Evolutionary conservation across 2,329 filamentous ascomycete genomes (phyloP), one percentile per base, ranked within the genome.

Genomic region (Harringtonia lauricola): DNA sequence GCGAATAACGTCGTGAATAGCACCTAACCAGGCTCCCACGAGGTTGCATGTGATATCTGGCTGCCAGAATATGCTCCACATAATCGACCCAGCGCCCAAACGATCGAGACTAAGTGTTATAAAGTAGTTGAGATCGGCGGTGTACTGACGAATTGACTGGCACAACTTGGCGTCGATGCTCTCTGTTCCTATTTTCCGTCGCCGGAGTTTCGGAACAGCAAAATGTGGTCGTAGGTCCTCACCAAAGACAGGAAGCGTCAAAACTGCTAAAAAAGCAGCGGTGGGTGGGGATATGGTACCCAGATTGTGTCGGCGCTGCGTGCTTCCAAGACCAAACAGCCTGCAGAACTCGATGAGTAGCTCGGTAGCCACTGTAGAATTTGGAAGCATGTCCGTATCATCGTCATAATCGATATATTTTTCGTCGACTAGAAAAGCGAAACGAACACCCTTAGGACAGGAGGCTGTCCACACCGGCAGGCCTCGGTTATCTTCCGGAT

Each of bases 51-150:
- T 47, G 14, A 59, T 48, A 18, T 52, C 51, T 8, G 56, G 56
- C 38, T 56, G 54, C 56, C 56, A 59, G 28, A 59, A 59, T 24
- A 58, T 50, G 38, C 55, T 55, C 56, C 56, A 59, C n/a, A 58
- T 36, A 8, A 57, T 50, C 22, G 56, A 49, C 2, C 54, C 54
- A n/a, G 57, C 39, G 22, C 49, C 45, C 19, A 46, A 44, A 14
- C 51, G 54, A 15, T 55, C 51, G 52, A 56, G 53, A 44, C 56
- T 58, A 30, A 59, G 49, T 14, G 56, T 58, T 55, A 59, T 57
- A 46, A 57, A 53, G 42, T 58, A 58, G 26, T 42, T 51, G 19
- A 51, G 45, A 22, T 51, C 42, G 19, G 22, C 19, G 2, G 37
- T 41, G 36, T 42, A 40, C 21, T 47, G 41, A 35, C 46, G 42